Conservation (phyloP, 1,284 basidiomycete species). For the Puccinia triticina region DNA sequence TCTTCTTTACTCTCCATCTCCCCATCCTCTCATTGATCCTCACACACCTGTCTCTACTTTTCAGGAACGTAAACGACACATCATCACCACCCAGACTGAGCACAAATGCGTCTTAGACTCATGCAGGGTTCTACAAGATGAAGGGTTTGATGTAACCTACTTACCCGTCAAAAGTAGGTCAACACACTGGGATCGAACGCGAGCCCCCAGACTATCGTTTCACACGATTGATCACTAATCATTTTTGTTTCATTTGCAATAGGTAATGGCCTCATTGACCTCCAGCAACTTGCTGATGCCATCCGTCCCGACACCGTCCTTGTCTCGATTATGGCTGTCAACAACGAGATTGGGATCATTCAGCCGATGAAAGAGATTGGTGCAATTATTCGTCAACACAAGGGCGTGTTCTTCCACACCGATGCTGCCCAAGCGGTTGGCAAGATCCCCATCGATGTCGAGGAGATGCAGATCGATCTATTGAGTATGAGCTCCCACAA, state of each 20-base stretch:
- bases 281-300: slow-evolving; percentile 75
- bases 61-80: slow-evolving; percentile 59
- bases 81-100: slow-evolving; percentile 70
- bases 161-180: slow-evolving; percentile 74
- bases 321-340: slow-evolving; percentile 97
- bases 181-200: no score
- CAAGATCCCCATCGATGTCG: slow-evolving; percentile 84
- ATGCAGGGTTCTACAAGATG: slow-evolving; percentile 89
- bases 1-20: slow-evolving; percentile 72
- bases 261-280: slow-evolving; percentile 77
- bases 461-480: slow-evolving; percentile 91
- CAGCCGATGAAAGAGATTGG: slow-evolving; percentile 97
- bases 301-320: slow-evolving; percentile 81
- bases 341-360: slow-evolving; percentile 99
- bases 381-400: slow-evolving; percentile 67
- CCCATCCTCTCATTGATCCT: background rate
- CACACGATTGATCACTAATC: no score
- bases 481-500: slow-evolving; percentile 98
- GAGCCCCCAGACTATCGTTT: no score
- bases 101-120: slow-evolving; percentile 99
- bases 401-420: slow-evolving; percentile 84
- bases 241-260: no score
- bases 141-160: slow-evolving; percentile 98
- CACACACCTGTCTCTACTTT: background rate
- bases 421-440: slow-evolving; percentile 96